These are phyloP conservation scores for Arabidopsis hybrid DNA, from an alignment of 441 rosid genomes.

Conservation along the genomic window DNA sequence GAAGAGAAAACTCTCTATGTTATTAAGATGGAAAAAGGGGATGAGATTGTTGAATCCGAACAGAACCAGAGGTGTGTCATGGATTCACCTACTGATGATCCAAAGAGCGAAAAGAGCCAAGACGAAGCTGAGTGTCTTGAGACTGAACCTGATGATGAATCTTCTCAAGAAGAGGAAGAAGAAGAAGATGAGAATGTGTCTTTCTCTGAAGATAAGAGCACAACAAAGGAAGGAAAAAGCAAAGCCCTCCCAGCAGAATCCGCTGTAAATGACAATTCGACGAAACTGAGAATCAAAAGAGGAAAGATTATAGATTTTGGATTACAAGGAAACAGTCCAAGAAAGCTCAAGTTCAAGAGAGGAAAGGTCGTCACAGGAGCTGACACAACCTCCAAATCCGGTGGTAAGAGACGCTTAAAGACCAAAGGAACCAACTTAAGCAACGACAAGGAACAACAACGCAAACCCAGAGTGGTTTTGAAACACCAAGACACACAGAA, in stretches of 20 bases:
- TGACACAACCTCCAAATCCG: conserved; percentile 48
- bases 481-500: conserved; percentile 73
- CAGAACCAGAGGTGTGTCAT: conserved; percentile 48
- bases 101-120: conserved; percentile 45
- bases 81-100: conserved; percentile 46
- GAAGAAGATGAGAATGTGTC: conserved; percentile 16
- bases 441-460: conserved; percentile 40
- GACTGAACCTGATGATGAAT: conserved; percentile 53
- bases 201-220: conserved; percentile 37
- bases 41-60: conserved; percentile 52
- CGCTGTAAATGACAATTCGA: conserved; percentile 38
- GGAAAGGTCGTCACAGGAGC: conserved; percentile 50
- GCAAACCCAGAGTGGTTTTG: conserved; percentile 50
- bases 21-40: conserved; percentile 57
- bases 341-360: conserved; percentile 74
- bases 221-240: conserved; percentile 38
- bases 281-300: conserved; percentile 67
- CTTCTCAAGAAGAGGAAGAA: conserved; percentile 48
- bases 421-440: conserved; percentile 46
- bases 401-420: conserved; percentile 52
- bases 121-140: conserved; percentile 48
- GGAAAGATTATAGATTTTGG: conserved; percentile 65
- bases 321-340: conserved; percentile 57
- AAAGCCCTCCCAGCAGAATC: conserved; percentile 43
- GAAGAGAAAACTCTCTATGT: conserved; percentile 74